phyloP scores from a whole-genome alignment of 352 stramenopile genomes.

The Phytophthora agathidicida region DNA sequence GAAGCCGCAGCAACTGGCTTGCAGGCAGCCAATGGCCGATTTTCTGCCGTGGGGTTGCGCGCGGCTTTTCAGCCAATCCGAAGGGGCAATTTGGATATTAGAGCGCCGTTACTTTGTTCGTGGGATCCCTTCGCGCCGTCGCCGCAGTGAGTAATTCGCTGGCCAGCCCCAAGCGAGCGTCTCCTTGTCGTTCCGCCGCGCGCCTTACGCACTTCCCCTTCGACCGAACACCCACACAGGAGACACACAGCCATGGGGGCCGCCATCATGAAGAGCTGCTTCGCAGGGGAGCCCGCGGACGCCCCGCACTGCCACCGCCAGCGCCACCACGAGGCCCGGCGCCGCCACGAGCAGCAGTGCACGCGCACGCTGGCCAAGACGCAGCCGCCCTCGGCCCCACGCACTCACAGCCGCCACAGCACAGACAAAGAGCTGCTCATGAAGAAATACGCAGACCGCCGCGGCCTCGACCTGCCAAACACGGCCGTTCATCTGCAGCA shows the following conservation, averaged over 20 bases:
- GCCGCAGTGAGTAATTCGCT: constrained; percentile 11
- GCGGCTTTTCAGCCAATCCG: constrained; percentile 24
- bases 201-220: constrained; percentile 8
- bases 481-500: constrained; percentile 39
- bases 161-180: constrained; percentile 3
- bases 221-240: background rate
- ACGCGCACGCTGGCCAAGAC: constrained; percentile 30
- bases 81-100: constrained; percentile 2
- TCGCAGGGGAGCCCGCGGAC: constrained; percentile 31
- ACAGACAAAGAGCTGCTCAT: constrained; percentile 20
- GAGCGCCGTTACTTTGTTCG: too few species aligned
- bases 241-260: constrained; percentile 30
- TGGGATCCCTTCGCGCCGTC: constrained; percentile 13
- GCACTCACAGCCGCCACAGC: constrained; percentile 2
- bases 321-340: constrained; percentile 23
- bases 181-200: background rate
- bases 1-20: too few species aligned
- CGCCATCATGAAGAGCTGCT: constrained; percentile 51
- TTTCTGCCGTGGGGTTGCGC: constrained; percentile 6
- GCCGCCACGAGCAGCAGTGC: constrained; percentile 31
- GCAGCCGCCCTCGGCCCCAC: constrained; percentile 1
- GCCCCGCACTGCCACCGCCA: constrained; percentile 10
- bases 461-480: constrained; percentile 26
- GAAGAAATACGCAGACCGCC: constrained; percentile 15
- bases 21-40: too few species aligned